These are phyloP conservation scores for Podospora bellae-mahoneyi DNA, from an alignment of 495 filamentous ascomycete genomes.

Conservation along the genomic window DNA sequence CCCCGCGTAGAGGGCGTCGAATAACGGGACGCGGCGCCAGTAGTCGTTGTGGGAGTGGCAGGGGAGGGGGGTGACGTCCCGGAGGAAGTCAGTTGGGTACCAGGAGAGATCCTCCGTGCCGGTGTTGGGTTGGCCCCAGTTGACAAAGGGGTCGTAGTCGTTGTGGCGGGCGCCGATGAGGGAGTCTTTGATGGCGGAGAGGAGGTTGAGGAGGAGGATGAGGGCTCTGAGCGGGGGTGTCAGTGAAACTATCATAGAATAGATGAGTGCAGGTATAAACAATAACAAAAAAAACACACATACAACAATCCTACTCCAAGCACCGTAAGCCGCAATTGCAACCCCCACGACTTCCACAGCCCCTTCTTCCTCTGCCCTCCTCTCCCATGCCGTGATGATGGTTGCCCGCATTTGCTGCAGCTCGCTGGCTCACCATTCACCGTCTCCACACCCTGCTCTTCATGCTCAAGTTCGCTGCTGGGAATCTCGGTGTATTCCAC, in stretches of 20 bases:
- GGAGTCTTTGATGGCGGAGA: not conserved
- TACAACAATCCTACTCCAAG: not conserved
- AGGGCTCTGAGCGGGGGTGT: not conserved
- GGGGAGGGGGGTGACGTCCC: conserved; percentile 63
- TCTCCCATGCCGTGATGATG: not conserved
- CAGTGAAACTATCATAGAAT: not conserved
- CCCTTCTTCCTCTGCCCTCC: not conserved
- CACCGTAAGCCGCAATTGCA: not conserved
- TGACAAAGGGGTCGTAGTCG: conserved; percentile 51
- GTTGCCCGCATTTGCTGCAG: not conserved
- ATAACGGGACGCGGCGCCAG: conserved; percentile 71
- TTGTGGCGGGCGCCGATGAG: not conserved
- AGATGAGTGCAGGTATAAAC: not conserved
- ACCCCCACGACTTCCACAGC: not conserved
- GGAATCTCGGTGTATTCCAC: not conserved
- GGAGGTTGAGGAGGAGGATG: conserved; percentile 5
- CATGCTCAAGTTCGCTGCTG: not conserved
- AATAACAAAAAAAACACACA: not conserved
- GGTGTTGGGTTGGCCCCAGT: conserved; percentile 51
- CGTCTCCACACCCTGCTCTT: not conserved
- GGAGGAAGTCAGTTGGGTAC: conserved; percentile 75
- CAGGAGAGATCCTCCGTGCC: conserved; percentile 49
- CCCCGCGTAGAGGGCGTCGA: conserved; percentile 60
- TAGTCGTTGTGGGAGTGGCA: conserved; percentile 92
- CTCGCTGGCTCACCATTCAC: not conserved